Conservation (phyloP, 352 stramenopile species). For the Thalassiosira pacifica region DNA sequence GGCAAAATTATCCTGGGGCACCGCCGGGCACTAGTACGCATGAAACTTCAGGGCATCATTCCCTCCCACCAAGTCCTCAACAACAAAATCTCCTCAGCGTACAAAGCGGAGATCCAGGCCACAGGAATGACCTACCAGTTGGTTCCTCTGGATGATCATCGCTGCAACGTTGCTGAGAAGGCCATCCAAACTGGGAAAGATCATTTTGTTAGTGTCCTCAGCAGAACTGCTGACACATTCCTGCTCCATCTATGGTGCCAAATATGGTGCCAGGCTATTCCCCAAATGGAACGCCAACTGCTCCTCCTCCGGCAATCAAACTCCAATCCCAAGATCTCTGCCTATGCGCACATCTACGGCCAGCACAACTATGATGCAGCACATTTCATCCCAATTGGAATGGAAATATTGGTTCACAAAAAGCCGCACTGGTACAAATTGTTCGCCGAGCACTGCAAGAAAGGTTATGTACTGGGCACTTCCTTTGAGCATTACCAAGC, state of each 20-base stretch:
- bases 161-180: conserved; percentile 57
- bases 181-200: conserved; percentile 70
- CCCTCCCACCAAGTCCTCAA: conserved; percentile 48
- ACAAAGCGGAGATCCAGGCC: conserved; percentile 47
- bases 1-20: conserved; percentile 36
- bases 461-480: conserved; percentile 8
- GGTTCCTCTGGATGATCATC: conserved; percentile 47
- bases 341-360: conserved; percentile 43
- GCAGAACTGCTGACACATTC: conserved; percentile 38
- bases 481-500: conserved; percentile 21
- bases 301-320: conserved; percentile 48
- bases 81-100: conserved; percentile 51
- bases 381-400: conserved; percentile 42
- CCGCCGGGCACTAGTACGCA: conserved; percentile 5
- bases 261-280: no score
- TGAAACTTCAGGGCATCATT: conserved; percentile 9
- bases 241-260: conserved; percentile 45
- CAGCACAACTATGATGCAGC: conserved; percentile 51
- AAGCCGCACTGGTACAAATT: conserved; percentile 2
- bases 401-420: conserved; percentile 8
- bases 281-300: conserved; percentile 44
- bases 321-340: conserved; percentile 56
- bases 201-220: conserved; percentile 64
- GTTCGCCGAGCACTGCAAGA: neutral
- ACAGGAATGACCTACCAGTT: conserved; percentile 56